Percentiles rank a stretch among this genome's conserved stretches.
Evolutionary conservation across 768 basidiomycete species (phyloP).

Genomic region (Tricholoma bakamatsutake): DNA sequence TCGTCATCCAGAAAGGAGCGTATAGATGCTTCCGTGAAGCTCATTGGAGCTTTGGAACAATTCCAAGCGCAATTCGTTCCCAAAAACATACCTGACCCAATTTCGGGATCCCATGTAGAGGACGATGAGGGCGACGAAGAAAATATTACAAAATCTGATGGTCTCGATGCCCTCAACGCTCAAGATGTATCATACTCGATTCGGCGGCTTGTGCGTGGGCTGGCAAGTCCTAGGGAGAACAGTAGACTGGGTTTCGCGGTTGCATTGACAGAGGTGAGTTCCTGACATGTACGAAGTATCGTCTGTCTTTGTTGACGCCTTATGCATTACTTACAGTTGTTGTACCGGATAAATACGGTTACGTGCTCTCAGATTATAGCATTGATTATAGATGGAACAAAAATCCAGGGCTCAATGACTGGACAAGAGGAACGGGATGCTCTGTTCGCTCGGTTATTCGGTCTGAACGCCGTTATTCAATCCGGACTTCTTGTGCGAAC

Average conservation of each 20-base stretch:
- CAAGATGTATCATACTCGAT: conserved; percentile 93
- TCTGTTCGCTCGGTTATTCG: conserved; percentile 89
- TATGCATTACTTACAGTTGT: conserved; percentile 43
- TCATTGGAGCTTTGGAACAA: conserved; percentile 73
- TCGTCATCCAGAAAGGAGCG: conserved; percentile 75
- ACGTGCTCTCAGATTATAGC: conserved; percentile 71
- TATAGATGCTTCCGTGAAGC: conserved; percentile 79
- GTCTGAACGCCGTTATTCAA: conserved; percentile 77
- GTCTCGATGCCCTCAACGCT: conserved; percentile 65
- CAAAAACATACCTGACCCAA: conserved; percentile 24
- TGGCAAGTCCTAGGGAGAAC: conserved; percentile 90
- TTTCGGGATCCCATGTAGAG: conserved; percentile 36
- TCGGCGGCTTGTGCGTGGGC: conserved; percentile 76
- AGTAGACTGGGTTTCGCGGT: conserved; percentile 95
- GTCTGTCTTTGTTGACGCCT: neutral
- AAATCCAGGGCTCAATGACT: conserved; percentile 69
- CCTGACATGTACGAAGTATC: neutral
- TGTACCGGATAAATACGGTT: conserved; percentile 73
- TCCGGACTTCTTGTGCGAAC: conserved; percentile 75
- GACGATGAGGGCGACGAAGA: conserved; percentile 41
- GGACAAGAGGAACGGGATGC: conserved; percentile 92
- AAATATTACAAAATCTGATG: conserved; percentile 34
- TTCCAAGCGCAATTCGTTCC: conserved; percentile 70
- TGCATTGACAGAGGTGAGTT: conserved; percentile 83
- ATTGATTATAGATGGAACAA: conserved; percentile 69